These are phyloP conservation scores for Helianthus tuberosus DNA, from an alignment of 129 eudicot genomes.

Conservation along the genomic window DNA sequence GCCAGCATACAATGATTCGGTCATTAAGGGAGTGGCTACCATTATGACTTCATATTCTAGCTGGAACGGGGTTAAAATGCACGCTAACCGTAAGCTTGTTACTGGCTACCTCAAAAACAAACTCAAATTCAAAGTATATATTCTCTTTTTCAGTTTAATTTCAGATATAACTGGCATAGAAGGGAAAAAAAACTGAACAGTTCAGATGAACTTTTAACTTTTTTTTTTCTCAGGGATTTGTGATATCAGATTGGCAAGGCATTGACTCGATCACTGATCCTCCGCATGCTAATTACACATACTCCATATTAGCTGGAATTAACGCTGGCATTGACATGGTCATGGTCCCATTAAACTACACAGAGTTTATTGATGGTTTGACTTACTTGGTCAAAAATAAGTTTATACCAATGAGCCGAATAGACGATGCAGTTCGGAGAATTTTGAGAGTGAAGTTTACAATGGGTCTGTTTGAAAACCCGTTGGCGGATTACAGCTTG, in stretches of 20 bases:
- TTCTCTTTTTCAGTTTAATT: neutral
- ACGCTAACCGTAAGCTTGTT: conserved; percentile 56
- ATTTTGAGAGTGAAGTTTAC: conserved; percentile 59
- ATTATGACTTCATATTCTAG: conserved; percentile 77
- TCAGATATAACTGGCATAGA: too few relatives aligned
- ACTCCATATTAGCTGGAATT: conserved; percentile 55
- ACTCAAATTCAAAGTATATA: conserved; percentile 52
- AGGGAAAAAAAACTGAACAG: neutral
- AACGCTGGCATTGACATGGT: conserved; percentile 83
- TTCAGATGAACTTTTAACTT: neutral
- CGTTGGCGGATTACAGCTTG: conserved; percentile 57
- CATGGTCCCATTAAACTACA: conserved; percentile 61
- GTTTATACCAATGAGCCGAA: conserved; percentile 49
- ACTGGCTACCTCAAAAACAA: conserved; percentile 56
- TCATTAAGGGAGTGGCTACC: conserved; percentile 71
- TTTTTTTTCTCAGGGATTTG: conserved; percentile 58
- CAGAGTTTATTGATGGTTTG: conserved; percentile 56
- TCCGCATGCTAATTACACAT: conserved; percentile 62
- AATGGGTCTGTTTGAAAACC: conserved; percentile 65
- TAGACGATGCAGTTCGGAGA: conserved; percentile 65
- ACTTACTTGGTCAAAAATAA: conserved; percentile 48
- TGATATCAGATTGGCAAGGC: conserved; percentile 68
- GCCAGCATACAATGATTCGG: conserved; percentile 65
- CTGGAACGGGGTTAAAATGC: conserved; percentile 80
- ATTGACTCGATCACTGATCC: conserved; percentile 64